phyloP scores from a whole-genome alignment of 495 filamentous ascomycete species.

The Cercophora sp. region DNA sequence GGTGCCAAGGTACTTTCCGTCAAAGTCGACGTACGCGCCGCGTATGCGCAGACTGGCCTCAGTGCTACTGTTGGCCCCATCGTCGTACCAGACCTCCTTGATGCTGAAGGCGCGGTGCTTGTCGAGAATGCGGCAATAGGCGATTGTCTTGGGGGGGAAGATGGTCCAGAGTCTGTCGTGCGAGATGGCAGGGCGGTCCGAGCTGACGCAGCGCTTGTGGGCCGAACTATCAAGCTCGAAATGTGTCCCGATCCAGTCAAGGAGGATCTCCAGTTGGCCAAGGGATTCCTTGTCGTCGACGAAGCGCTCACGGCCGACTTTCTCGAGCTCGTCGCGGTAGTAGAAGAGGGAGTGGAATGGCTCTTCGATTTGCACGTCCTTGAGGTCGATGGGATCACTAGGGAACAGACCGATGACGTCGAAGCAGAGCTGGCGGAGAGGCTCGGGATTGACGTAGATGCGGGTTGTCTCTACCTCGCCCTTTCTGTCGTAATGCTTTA shows the following conservation, averaged over 20 bases:
- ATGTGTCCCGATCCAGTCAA: constrained; percentile 31
- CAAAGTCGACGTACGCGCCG: constrained; percentile 29
- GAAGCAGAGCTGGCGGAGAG: constrained; percentile 28
- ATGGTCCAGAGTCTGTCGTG: constrained; percentile 37
- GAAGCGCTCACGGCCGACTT: constrained; percentile 26
- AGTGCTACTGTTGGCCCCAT: too few species aligned
- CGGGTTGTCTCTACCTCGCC: constrained; percentile 18
- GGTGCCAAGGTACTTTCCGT: constrained; percentile 30
- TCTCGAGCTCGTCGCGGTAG: constrained; percentile 26
- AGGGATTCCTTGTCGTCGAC: constrained; percentile 24
- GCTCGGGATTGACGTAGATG: constrained; percentile 31
- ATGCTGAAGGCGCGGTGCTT: too few species aligned
- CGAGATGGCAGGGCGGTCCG: constrained; percentile 25
- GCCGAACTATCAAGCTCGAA: constrained; percentile 33
- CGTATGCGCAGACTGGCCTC: constrained; percentile 11
- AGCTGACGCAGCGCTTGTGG: constrained; percentile 23
- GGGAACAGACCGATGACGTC: constrained; percentile 32
- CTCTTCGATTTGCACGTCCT: constrained; percentile 27
- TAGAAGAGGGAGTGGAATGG: constrained; percentile 35
- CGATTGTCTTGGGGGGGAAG: too few species aligned
- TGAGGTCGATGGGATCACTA: constrained; percentile 25
- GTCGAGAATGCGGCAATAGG: too few species aligned
- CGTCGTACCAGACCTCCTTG: constrained; percentile 21
- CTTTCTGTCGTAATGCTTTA: constrained; percentile 18
- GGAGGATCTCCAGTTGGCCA: constrained; percentile 27